Evolutionary conservation across 805 yeast species (phyloP).

Genomic region (Ascoidea tarda): DNA sequence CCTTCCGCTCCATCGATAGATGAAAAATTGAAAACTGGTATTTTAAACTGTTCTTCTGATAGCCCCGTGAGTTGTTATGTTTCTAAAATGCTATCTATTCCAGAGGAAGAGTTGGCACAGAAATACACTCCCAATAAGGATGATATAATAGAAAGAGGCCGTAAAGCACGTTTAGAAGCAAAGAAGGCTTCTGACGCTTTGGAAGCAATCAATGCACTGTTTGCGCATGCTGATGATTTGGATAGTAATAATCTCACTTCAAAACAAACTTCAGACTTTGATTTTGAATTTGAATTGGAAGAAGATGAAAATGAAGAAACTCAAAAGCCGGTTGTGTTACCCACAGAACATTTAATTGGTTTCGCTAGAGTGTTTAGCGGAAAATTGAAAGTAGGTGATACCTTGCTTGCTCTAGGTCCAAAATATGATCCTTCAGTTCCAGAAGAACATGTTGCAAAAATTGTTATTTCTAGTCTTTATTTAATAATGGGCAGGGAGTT

Average conservation of each 20-base stretch:
- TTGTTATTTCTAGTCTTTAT: slow-evolving; percentile 55
- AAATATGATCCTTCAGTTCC: slow-evolving; percentile 61
- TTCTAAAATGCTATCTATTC: slow-evolving; percentile 80
- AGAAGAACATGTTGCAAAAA: slow-evolving; percentile 37
- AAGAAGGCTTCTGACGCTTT: slow-evolving; percentile 49
- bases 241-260: slow-evolving; percentile 6
- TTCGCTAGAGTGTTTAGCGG: slow-evolving; percentile 88
- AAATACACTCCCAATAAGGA: slow-evolving; percentile 25
- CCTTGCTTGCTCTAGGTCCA: slow-evolving; percentile 70
- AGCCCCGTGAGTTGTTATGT: slow-evolving; percentile 69
- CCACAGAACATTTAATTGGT: slow-evolving; percentile 63
- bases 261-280: slow-evolving; percentile 20
- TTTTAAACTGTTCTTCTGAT: slow-evolving; percentile 50
- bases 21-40: slow-evolving; percentile 31
- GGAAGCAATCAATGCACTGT: slow-evolving; percentile 16
- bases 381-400: slow-evolving; percentile 59
- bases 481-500: slow-evolving; percentile 89
- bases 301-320: slow-evolving; percentile 28
- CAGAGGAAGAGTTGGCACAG: slow-evolving; percentile 62
- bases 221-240: slow-evolving; percentile 13
- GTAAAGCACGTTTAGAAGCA: slow-evolving; percentile 54
- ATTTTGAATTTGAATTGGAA: slow-evolving; percentile 23
- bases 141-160: slow-evolving; percentile 48
- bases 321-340: slow-evolving; percentile 14
- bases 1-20: slow-evolving; percentile 38